Conservation (phyloP, 2,329 filamentous ascomycete species). For the Ophiostoma ips region DNA sequence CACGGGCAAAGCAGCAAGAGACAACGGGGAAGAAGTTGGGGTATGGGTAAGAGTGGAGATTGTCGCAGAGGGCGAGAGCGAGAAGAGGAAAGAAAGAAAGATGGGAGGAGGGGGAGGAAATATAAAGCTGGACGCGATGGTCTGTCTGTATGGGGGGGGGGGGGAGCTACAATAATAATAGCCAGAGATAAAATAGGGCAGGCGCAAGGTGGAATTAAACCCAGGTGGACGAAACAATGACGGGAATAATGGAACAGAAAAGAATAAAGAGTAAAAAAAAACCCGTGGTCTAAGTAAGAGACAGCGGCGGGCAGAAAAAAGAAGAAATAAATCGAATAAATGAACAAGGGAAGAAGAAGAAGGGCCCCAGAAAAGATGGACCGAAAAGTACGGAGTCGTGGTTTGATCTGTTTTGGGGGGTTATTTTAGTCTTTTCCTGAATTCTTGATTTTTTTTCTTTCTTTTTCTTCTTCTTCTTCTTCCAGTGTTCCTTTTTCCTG, state of each 20-base stretch:
- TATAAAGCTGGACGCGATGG: background rate
- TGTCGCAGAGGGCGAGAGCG: background rate
- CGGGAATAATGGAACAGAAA: background rate
- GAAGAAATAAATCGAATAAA: background rate
- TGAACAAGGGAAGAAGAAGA: background rate
- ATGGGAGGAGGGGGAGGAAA: background rate
- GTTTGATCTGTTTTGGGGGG: background rate
- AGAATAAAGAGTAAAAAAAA: background rate
- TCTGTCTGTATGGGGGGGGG: too few species aligned
- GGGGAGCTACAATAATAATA: background rate
- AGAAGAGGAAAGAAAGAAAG: background rate
- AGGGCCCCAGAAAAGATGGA: slow-evolving; percentile 1
- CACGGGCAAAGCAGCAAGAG: background rate
- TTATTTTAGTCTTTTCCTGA: background rate
- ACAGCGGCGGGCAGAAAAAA: background rate
- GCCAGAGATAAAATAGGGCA: background rate
- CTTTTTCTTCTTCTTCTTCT: background rate
- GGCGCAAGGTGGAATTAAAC: too few species aligned
- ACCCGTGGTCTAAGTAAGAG: background rate
- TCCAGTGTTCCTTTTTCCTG: background rate
- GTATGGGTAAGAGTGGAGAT: slow-evolving; percentile 8
- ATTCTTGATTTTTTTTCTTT: background rate
- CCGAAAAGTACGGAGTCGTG: slow-evolving; percentile 4
- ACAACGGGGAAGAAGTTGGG: too few species aligned
- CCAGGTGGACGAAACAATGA: background rate